Percentiles rank a stretch among this genome's conserved stretches.
phyloP scores from a whole-genome alignment of 2,329 filamentous ascomycete species.

The Fusarium domesticum region DNA sequence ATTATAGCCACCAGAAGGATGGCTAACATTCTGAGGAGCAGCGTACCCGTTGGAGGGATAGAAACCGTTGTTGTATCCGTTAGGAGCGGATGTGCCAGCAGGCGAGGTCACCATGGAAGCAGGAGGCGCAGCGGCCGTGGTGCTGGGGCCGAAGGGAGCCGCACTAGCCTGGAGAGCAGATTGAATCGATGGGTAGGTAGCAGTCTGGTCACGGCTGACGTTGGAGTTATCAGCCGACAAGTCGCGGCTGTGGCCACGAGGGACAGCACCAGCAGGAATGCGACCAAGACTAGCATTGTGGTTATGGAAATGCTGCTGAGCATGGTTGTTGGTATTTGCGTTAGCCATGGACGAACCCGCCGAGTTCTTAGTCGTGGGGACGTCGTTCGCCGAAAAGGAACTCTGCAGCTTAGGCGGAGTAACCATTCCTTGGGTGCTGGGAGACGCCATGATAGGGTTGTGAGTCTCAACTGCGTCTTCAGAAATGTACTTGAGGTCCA shows the following conservation, averaged over 20 bases:
- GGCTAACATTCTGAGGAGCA: slow-evolving; percentile 28
- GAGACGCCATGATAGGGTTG: slow-evolving; percentile 42
- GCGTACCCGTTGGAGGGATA: slow-evolving; percentile 33
- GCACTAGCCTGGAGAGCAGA: slow-evolving; percentile 78
- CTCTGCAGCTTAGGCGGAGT: slow-evolving; percentile 74
- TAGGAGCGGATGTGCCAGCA: slow-evolving; percentile 21
- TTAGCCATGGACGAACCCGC: slow-evolving; percentile 45
- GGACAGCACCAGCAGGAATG: slow-evolving; percentile 65
- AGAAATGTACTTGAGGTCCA: slow-evolving; percentile 52
- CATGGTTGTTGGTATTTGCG: slow-evolving; percentile 55
- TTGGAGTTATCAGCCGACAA: slow-evolving; percentile 52
- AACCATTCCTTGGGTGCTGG: slow-evolving; percentile 52
- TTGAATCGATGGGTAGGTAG: slow-evolving; percentile 58
- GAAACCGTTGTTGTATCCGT: slow-evolving; percentile 33
- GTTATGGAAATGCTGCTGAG: slow-evolving; percentile 65
- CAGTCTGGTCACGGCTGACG: slow-evolving; percentile 43
- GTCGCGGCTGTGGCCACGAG: slow-evolving; percentile 71
- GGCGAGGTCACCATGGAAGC: slow-evolving; percentile 28
- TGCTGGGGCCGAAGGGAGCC: slow-evolving; percentile 69
- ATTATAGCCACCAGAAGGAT: slow-evolving; percentile 31
- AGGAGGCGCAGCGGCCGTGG: slow-evolving; percentile 30
- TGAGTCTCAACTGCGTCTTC: slow-evolving; percentile 42
- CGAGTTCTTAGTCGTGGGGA: slow-evolving; percentile 77
- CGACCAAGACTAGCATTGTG: slow-evolving; percentile 81
- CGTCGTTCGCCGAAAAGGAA: slow-evolving; percentile 86